Percentiles rank a stretch among this genome's conserved stretches.
Evolutionary conservation across 768 basidiomycete genomes (phyloP).

Genomic region (Cystofilobasidium macerans): DNA sequence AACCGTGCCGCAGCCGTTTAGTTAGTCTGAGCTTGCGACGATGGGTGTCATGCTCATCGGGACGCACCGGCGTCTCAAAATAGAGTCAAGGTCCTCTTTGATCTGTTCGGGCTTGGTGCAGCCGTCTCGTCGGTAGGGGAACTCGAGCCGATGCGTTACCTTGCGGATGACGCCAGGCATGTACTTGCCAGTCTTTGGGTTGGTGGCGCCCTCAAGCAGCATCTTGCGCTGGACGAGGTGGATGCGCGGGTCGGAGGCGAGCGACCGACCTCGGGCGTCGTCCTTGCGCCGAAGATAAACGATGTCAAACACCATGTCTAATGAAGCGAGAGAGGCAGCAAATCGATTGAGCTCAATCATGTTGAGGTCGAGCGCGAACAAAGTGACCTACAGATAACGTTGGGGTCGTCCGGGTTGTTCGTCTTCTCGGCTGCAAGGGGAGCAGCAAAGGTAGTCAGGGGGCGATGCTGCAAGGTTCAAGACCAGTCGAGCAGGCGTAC

Average conservation of each 20-base stretch:
- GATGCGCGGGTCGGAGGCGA: conserved; percentile 50
- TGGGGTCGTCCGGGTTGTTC: background rate
- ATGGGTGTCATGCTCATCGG: too few species aligned
- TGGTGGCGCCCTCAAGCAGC: conserved; percentile 47
- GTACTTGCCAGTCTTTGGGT: background rate
- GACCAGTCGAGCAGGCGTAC: conserved; percentile 43
- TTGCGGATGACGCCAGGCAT: conserved; percentile 48
- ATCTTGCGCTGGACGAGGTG: conserved; percentile 60
- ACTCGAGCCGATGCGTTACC: conserved; percentile 70
- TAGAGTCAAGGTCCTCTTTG: conserved; percentile 61
- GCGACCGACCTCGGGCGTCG: conserved; percentile 48
- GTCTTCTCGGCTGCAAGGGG: conserved; percentile 44
- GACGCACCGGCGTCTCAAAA: conserved; percentile 56
- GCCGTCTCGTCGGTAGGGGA: conserved; percentile 58
- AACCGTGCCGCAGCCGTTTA: too few species aligned
- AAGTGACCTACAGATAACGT: background rate
- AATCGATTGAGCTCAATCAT: background rate
- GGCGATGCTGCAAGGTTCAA: too few species aligned
- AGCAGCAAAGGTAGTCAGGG: background rate
- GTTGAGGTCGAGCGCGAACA: background rate
- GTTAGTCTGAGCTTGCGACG: too few species aligned
- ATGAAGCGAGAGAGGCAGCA: background rate
- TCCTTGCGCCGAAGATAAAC: conserved; percentile 50
- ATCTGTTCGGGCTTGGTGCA: conserved; percentile 66
- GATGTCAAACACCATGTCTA: conserved; percentile 94